These are phyloP conservation scores for Phanerochaete sordida DNA, from an alignment of 768 basidiomycete genomes.

Conservation along the genomic window DNA sequence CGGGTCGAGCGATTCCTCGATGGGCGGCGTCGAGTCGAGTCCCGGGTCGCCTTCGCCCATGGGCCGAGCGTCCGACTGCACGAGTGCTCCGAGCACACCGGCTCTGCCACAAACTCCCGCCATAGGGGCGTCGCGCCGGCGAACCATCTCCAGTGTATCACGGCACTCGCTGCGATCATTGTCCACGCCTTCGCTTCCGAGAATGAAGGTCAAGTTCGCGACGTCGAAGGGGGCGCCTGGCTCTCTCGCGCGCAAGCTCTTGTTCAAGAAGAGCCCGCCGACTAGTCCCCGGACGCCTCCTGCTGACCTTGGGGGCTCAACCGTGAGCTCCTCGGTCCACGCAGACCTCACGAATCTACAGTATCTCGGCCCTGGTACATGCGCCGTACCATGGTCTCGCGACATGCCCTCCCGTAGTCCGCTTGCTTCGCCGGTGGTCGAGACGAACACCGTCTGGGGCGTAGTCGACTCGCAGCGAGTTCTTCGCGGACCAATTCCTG, in stretches of 20 bases:
- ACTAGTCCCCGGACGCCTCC: constrained; percentile 6
- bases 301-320: neutral
- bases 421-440: constrained; percentile 17
- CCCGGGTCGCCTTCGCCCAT: constrained; percentile 9
- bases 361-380: constrained; percentile 27
- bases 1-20: constrained; percentile 18
- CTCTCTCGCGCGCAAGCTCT: constrained; percentile 54
- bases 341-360: constrained; percentile 18
- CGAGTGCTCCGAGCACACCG: constrained; percentile 11
- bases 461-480: constrained; percentile 15
- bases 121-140: constrained; percentile 35
- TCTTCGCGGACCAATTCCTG: constrained; percentile 17
- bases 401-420: constrained; percentile 28
- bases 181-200: constrained; percentile 44
- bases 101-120: neutral
- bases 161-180: constrained; percentile 38
- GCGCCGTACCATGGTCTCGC: constrained; percentile 42
- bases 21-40: constrained; percentile 12
- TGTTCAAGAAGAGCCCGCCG: constrained; percentile 39
- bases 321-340: constrained; percentile 7
- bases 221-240: constrained; percentile 38
- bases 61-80: neutral
- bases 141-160: constrained; percentile 56
- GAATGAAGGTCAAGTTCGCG: constrained; percentile 45
- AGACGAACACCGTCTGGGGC: constrained; percentile 20